Evolutionary conservation across 2,329 filamentous ascomycete genomes (phyloP).

Genomic region (Mariannaea sp.): DNA sequence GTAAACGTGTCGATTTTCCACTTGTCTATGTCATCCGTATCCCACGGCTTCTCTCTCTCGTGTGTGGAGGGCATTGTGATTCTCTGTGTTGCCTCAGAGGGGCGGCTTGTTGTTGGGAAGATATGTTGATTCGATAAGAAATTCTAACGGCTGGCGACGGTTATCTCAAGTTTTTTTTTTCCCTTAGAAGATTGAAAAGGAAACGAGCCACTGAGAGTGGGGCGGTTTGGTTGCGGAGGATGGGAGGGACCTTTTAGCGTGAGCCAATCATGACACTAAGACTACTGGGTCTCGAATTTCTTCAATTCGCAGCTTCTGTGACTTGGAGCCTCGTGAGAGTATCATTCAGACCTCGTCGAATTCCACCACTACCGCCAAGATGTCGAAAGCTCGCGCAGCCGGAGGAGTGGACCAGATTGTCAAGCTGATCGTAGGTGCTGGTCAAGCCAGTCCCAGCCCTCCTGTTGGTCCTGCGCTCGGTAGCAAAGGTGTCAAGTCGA

Average conservation of each 20-base stretch:
- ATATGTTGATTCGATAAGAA: slow-evolving; percentile 5
- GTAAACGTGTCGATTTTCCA: slow-evolving; percentile 93
- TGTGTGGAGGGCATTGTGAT: slow-evolving; percentile 80
- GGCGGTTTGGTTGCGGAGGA: slow-evolving; percentile 25
- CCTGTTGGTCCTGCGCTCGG: slow-evolving; percentile 95
- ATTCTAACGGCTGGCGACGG: slow-evolving; percentile 13
- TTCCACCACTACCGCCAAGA: slow-evolving; percentile 39
- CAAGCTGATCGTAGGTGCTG: slow-evolving; percentile 96
- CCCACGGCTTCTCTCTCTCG: slow-evolving; percentile 91
- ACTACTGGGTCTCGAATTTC: slow-evolving; percentile 34
- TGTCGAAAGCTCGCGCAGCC: slow-evolving; percentile 57
- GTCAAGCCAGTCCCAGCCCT: slow-evolving; percentile 91
- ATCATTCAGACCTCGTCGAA: slow-evolving; percentile 17
- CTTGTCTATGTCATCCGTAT: slow-evolving; percentile 96
- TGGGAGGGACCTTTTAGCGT: slow-evolving; percentile 9
- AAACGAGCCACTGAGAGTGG: slow-evolving; percentile 24
- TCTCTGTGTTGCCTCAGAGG: slow-evolving; percentile 1
- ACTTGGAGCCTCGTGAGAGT: slow-evolving; percentile 13
- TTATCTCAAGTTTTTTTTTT: slow-evolving; percentile 38
- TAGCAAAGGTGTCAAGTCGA: slow-evolving; percentile 97
- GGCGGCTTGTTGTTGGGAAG: neutral
- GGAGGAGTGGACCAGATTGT: slow-evolving; percentile 72
- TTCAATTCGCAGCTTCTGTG: slow-evolving; percentile 30
- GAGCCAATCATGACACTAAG: slow-evolving; percentile 32
- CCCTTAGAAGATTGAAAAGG: slow-evolving; percentile 24